These are phyloP conservation scores for Xylariaceae sp. DNA, from an alignment of 2,329 filamentous ascomycete genomes.

Conservation along the genomic window DNA sequence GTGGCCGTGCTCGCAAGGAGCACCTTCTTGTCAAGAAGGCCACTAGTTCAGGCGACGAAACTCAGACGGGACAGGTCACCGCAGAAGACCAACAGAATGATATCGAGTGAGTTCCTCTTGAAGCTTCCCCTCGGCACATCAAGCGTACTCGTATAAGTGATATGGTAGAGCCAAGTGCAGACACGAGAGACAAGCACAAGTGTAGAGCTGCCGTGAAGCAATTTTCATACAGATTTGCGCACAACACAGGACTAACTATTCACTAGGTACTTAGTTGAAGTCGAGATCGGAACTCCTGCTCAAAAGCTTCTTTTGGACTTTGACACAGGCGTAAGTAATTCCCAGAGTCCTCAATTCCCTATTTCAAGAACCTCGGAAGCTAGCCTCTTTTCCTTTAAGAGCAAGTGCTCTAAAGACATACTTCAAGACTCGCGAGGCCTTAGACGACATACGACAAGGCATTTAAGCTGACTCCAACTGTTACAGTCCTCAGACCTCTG, in stretches of 20 bases:
- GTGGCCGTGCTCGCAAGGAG: conserved; percentile 46
- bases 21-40: conserved; percentile 50
- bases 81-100: conserved; percentile 67
- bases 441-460: too few relatives aligned
- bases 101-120: conserved; percentile 36
- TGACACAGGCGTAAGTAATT: conserved; percentile 53
- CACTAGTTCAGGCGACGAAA: conserved; percentile 32
- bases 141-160: neutral
- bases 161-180: too few relatives aligned
- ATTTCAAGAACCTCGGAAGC: too few relatives aligned
- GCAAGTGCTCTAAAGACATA: too few relatives aligned
- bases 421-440: too few relatives aligned
- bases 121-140: neutral
- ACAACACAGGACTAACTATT: too few relatives aligned
- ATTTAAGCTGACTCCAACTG: too few relatives aligned
- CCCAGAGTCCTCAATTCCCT: too few relatives aligned
- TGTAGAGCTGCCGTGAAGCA: too few relatives aligned
- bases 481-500: conserved; percentile 60
- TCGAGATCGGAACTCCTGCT: conserved; percentile 62
- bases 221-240: too few relatives aligned
- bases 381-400: too few relatives aligned
- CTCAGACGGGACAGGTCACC: conserved; percentile 45
- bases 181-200: too few relatives aligned
- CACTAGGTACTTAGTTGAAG: conserved; percentile 56
- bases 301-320: conserved; percentile 65